Evolutionary conservation across 2,329 filamentous ascomycete genomes (phyloP), one percentile per base, ranked within the genome.

Genomic region (Aureobasidium uvarum): DNA sequence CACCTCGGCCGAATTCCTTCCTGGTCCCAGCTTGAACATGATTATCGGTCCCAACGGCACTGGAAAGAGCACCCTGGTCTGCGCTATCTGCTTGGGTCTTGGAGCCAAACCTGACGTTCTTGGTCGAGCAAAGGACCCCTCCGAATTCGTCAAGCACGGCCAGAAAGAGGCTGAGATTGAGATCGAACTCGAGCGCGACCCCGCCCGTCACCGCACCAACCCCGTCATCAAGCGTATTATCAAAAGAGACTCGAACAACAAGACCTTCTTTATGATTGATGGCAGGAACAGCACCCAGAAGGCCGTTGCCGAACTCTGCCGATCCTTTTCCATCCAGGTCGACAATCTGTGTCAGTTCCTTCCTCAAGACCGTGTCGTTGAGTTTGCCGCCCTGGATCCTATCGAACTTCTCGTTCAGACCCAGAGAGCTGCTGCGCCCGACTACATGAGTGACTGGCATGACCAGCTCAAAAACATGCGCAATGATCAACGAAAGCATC

Each of bases 41-140:
- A 89, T 99, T 62, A 96, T 99, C 71, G 95, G 95, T 0, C 95
- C 95, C n/a, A 99, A 99, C 73, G 95, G 95, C 39, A 98, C 95
- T 0, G 95, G 95, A 64, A 99, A 99, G 79, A 98, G 94, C 78
- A 97, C 95, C 0, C 83, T 99, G 31, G 94, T 99, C 50, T 99
- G 95, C 77, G 95, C 95, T 51, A 96, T 99, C 70, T 98, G 95
- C 73, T 79, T 99, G 16, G 95, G 95, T 2, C 80, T 99, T 31
- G 95, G 95, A 55, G 97, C 89, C 82, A 85, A 86, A 38, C 87
- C 93, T 28, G 86, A 89, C 77, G 86, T 93, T 72, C 84, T 99
- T 18, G 95, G 94, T 18, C 88, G 95, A 67, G 92, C 93, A 7
- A 92, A 90, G 71, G 87, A 92, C 16, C 81, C 94, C 66, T 88